Percentiles rank a stretch among this genome's conserved stretches.
These are phyloP conservation scores for Aegilops sharonensis DNA, from an alignment of 176 grass and related monocot genomes.

Conservation along the genomic window DNA sequence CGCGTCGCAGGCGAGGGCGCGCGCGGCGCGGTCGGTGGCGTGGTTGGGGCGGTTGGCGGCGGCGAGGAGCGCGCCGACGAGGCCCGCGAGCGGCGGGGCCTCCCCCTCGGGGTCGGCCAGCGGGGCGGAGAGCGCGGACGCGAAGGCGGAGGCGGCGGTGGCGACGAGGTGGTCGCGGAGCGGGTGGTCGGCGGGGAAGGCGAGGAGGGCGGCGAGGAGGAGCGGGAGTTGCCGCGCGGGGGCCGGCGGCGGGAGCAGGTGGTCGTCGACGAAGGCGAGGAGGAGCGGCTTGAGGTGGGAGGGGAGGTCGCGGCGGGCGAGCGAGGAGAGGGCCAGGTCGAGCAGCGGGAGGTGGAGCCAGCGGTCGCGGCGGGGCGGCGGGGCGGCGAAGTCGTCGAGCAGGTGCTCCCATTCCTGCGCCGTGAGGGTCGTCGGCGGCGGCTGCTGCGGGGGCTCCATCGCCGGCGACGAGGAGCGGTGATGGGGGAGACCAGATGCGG, in stretches of 20 bases:
- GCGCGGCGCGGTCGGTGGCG: constrained; percentile 68
- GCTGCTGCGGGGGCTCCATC: constrained; percentile 41
- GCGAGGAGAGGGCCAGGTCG: constrained; percentile 67
- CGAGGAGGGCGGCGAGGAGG: constrained; percentile 36
- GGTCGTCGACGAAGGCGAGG: constrained; percentile 57
- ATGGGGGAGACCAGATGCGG: not conserved
- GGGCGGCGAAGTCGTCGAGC: constrained; percentile 63
- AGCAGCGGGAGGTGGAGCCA: constrained; percentile 74
- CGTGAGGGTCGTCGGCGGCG: constrained; percentile 34
- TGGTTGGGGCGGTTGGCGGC: constrained; percentile 78
- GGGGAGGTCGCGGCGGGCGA: constrained; percentile 83
- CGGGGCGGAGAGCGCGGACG: constrained; percentile 52
- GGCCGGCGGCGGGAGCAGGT: constrained; percentile 36
- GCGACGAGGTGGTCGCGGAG: constrained; percentile 60
- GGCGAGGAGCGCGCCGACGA: constrained; percentile 47
- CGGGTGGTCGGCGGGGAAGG: constrained; percentile 44
- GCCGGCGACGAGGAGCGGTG: constrained; percentile 31
- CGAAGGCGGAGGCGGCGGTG: constrained; percentile 70
- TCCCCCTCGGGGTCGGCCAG: not conserved
- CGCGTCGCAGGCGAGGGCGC: constrained; percentile 77
- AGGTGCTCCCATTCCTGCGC: constrained; percentile 67
- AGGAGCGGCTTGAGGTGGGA: constrained; percentile 48
- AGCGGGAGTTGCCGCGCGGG: constrained; percentile 32
- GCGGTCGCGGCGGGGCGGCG: constrained; percentile 39
- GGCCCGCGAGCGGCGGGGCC: not conserved